Evolutionary conservation across 257 asterid species (phyloP), one percentile per base, ranked within the genome.

Genomic region (Solanum okadae): DNA sequence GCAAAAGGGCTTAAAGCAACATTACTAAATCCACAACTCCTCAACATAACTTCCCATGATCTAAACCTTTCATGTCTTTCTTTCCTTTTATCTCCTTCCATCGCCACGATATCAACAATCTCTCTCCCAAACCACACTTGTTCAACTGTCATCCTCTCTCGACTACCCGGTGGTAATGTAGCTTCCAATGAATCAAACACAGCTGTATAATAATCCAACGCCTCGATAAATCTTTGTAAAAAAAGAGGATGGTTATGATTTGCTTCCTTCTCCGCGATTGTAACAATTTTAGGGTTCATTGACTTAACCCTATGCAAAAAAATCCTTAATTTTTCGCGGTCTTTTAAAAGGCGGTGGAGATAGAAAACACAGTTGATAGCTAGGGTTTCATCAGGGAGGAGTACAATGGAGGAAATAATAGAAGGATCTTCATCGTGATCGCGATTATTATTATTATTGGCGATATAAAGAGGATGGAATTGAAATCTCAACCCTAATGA

Each of bases 141-240:
- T 90, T 97, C 99, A 27, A 97, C 98, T 27, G 93, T 92, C 77
- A 92, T 52, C 88, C 99, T 91, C 78, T 97, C 99, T 4, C 93
- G 86, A 93, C 96, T 97, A 84, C 77, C 92, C 1, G 99, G 99
- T 2, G 99, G 99, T 46, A 97, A 92, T 1, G 99, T 97, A 0
- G 98, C 99, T 67, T 97, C 99, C 0, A 97, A 93, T 1, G 99
- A 97, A 56, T 95, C 98, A 83, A 97, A 97, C 34, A 95, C 94
- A 4, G 98, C 98, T 20, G 97, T 93, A 88, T 97, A 97, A 81
- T 97, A 96, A 88, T 93, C 98, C 5, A 96, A 44, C 15, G 99
- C 99, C 92, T 95, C 99, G 89, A 90, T 92, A 71, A 97, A 94
- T 23, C 99, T 91, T 89, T 92, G 96, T 89, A 91, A 87, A 84